Base-by-base conservation (phyloP, 2,329 filamentous ascomycete species). In the Scytalidium lignicola region DNA sequence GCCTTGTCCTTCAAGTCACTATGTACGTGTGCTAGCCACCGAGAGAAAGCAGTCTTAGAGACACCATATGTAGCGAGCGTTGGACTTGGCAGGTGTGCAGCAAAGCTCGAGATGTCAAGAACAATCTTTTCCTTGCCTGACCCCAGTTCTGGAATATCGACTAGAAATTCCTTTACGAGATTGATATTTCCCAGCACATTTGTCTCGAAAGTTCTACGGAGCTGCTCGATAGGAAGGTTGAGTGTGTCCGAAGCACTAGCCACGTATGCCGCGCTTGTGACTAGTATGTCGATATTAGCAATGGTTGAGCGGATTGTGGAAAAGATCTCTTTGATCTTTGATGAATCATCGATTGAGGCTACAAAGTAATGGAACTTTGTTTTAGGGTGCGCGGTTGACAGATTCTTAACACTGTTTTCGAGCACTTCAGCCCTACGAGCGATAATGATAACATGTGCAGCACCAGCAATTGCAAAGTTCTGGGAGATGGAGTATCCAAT, bases 371-470 rank as follows among this genome's bases (percentile, higher is more conserved):
- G 44, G 12, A 46, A 18, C 12, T 46, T 46, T 1, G 29, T 39
- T 23, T n/a, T 22, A 8, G 28, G 19, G 46, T 15, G n/a, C 12
- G 13, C 13, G 21, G 44, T 19, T n/a, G 41, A 23, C n/a, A 51
- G 21, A 19, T 49, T 22, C 21, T 42, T 19, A 8, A 29, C 15
- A 29, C 41, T 43, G 12, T 41, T 21, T 22, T 42, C 20, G 1
- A 51, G 42, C 18, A 43, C 43, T 1, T 18, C 22, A 6, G 41
- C 20, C 17, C 47, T 55, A 43, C 52, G 58, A 15, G 59, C 61
- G 20, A 58, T 58, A 29, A 62, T 54, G 43, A 65, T 50, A n/a
- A 66, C 47, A 10, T 51, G 57, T 41, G 63, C 62, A 29, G 59
- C 58, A 3, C 43, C 28, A n/a, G 56, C 53, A 20, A 51, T 54